phyloP scores from a whole-genome alignment of 306 rosid species.

The Benincasa hispida region DNA sequence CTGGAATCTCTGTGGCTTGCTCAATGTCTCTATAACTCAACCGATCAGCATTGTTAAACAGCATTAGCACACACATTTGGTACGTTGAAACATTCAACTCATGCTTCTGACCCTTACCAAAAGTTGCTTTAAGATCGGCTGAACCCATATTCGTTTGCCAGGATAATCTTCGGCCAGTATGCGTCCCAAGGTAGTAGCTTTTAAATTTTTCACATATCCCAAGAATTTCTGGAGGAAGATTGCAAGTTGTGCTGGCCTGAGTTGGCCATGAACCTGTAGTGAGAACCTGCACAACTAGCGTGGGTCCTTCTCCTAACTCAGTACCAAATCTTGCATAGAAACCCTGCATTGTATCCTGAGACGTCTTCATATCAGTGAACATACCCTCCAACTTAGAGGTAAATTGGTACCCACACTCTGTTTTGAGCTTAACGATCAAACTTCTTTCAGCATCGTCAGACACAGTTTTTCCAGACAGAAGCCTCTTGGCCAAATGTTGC shows the following conservation, averaged over 20 bases:
- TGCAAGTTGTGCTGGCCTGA: slow-evolving; percentile 54
- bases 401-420: slow-evolving; percentile 73
- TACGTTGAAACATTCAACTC: slow-evolving; percentile 77
- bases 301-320: slow-evolving; percentile 58
- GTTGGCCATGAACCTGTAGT: slow-evolving; percentile 85
- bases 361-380: slow-evolving; percentile 78
- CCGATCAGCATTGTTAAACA: slow-evolving; percentile 57
- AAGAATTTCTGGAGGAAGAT: slow-evolving; percentile 67
- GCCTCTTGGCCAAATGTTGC: slow-evolving; percentile 86
- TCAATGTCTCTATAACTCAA: slow-evolving; percentile 67
- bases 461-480: slow-evolving; percentile 62
- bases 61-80: slow-evolving; percentile 86
- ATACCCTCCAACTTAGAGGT: slow-evolving; percentile 77
- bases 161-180: slow-evolving; percentile 64
- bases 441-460: slow-evolving; percentile 84
- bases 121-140: slow-evolving; percentile 69
- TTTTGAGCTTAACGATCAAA: slow-evolving; percentile 76
- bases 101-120: slow-evolving; percentile 69
- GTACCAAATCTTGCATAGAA: slow-evolving; percentile 37
- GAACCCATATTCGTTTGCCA: slow-evolving; percentile 90
- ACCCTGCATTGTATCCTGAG: slow-evolving; percentile 71
- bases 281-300: slow-evolving; percentile 64
- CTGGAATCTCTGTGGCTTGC: slow-evolving; percentile 66
- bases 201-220: slow-evolving; percentile 62
- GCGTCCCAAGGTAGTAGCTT: slow-evolving; percentile 67